phyloP scores from a whole-genome alignment of 106 monocot genomes.

The Dendrobium nobile region DNA sequence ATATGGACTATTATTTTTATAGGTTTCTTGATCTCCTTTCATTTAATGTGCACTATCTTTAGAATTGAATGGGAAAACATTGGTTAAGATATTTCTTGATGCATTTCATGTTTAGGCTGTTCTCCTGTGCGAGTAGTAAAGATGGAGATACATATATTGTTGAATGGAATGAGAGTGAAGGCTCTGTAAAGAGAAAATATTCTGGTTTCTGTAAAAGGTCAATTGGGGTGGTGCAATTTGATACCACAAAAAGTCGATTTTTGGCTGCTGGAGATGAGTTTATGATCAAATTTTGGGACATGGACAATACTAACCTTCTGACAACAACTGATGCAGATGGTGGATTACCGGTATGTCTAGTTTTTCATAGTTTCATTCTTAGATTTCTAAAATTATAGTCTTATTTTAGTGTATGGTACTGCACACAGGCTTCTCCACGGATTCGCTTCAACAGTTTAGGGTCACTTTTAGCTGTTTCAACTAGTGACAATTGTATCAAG shows the following conservation, averaged over 20 bases:
- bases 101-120: conserved; percentile 25
- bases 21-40: not conserved
- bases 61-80: not conserved
- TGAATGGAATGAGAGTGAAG: conserved; percentile 43
- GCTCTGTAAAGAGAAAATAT: conserved; percentile 25
- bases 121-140: conserved; percentile 47
- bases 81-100: not conserved
- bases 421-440: conserved; percentile 21
- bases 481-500: conserved; percentile 26
- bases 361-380: not conserved
- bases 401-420: not conserved
- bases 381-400: not conserved
- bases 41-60: not conserved
- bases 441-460: conserved; percentile 35
- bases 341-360: conserved; percentile 23
- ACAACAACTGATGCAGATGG: conserved; percentile 32
- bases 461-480: conserved; percentile 29
- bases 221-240: conserved; percentile 37
- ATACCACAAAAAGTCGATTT: conserved; percentile 29
- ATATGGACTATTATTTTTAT: not conserved
- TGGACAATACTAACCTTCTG: conserved; percentile 30
- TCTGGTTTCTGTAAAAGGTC: conserved; percentile 27
- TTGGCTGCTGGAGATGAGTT: conserved; percentile 47
- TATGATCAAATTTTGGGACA: conserved; percentile 49
- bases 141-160: conserved; percentile 36